Base-by-base conservation (phyloP, 768 basidiomycete species). In the Xerocomus spinulosus region DNA sequence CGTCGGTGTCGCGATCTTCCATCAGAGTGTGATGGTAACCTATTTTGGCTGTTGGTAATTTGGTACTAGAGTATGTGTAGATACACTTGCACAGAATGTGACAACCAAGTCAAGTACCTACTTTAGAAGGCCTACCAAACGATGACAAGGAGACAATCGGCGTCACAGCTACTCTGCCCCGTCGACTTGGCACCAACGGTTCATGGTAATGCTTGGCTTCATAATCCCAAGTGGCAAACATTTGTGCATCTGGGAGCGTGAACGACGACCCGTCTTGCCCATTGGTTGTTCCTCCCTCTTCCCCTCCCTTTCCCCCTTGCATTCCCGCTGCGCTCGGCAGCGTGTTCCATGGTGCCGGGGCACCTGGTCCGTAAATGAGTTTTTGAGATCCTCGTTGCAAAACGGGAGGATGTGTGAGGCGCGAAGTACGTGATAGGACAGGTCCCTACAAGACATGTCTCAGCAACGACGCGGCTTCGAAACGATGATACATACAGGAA, bases 341-440 rank as follows among this genome's bases (percentile, higher is more conserved):
- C 7, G 74, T 66, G 42, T 76, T 76, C 75, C 75, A 77, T 0
- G 76, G 70, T 14, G 75, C 76, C 9, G 61, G 62, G 15, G 70
- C 48, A 5, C 72, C 68, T 1, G 65, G 49, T 3, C 75, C 75
- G 35, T 76, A 77, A 28, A 60, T 55, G 2, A 76, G 64, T 48
- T 68, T 75, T 42, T 73, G 65, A 2, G 60, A 39, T 6, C 65
- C 65, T 14, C 83, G 78, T 39, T 75, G 70, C 29, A 89, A 73
- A 2, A 81, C 74, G 0, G 82, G 77, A 3, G 87, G 87, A 56
- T 87, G 85, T 0, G 72, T 65, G 14, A 91, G 71, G 4, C 82
- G 78, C 9, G 76, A 81, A 10, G 82, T 80, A 17, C 87, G 79
- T 9, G 73, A 65, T 38, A 79, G 62, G 30, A 87, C 76, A 12